phyloP scores from a whole-genome alignment of 2,329 filamentous ascomycete genomes.

The Phialemonium atrogriseum region DNA sequence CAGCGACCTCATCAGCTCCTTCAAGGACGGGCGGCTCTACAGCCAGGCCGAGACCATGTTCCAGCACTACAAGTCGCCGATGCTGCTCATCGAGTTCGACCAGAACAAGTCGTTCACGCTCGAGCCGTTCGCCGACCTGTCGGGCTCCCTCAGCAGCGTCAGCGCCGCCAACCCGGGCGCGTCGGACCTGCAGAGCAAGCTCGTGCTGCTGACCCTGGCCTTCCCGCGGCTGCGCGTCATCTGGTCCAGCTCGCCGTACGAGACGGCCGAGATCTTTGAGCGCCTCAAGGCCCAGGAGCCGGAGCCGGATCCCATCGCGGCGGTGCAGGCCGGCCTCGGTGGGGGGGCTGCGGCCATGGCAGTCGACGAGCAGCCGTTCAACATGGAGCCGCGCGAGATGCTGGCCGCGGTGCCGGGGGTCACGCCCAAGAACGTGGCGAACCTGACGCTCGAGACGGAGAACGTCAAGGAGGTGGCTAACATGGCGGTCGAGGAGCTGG shows the following conservation, averaged over 20 bases:
- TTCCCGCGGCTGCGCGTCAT: slow-evolving; percentile 87
- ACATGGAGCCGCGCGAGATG: slow-evolving; percentile 85
- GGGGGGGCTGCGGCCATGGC: slow-evolving; percentile 38
- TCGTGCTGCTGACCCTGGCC: slow-evolving; percentile 85
- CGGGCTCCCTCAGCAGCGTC: slow-evolving; percentile 53
- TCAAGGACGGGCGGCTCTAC: slow-evolving; percentile 86
- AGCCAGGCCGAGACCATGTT: slow-evolving; percentile 92
- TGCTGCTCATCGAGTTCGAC: slow-evolving; percentile 96
- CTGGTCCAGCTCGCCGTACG: slow-evolving; percentile 88
- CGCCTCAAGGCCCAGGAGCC: slow-evolving; percentile 82
- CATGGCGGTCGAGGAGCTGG: slow-evolving; percentile 66
- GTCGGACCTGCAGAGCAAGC: slow-evolving; percentile 80
- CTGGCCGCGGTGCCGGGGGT: slow-evolving; percentile 76
- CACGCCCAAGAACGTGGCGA: slow-evolving; percentile 67
- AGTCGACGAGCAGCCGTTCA: slow-evolving; percentile 65
- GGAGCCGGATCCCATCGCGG: slow-evolving; percentile 84
- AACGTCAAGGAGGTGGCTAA: slow-evolving; percentile 80
- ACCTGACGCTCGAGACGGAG: slow-evolving; percentile 62
- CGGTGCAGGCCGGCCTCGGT: slow-evolving; percentile 74
- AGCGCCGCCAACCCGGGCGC: slow-evolving; percentile 43
- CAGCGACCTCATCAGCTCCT: slow-evolving; percentile 81
- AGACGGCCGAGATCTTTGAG: slow-evolving; percentile 95
- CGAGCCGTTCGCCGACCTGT: slow-evolving; percentile 65
- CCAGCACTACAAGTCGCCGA: slow-evolving; percentile 78
- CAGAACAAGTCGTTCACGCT: slow-evolving; percentile 96